These are phyloP conservation scores for Lactarius trivialis DNA, from an alignment of 768 basidiomycete species.

Conservation along the genomic window DNA sequence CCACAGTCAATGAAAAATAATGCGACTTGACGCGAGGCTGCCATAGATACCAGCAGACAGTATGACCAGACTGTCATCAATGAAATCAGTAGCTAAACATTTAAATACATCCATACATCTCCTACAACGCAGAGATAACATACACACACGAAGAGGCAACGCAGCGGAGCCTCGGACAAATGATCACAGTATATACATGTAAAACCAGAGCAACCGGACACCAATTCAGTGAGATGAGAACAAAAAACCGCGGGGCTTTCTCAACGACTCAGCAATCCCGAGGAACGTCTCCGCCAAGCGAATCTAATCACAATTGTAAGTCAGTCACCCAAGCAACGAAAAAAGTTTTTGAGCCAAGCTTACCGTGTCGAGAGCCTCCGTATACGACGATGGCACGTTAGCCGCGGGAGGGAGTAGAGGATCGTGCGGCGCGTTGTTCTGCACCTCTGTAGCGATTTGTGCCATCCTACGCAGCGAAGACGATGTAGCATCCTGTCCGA, in stretches of 20 bases:
- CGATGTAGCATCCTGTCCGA: constrained; percentile 36
- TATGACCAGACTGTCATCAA: no score
- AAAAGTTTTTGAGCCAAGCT: neutral
- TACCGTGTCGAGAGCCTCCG: constrained; percentile 33
- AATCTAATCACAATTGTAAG: constrained; percentile 33
- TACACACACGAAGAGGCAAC: neutral
- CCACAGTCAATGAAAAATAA: no score
- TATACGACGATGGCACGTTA: constrained; percentile 32
- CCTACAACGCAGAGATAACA: neutral
- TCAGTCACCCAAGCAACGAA: neutral
- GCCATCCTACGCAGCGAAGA: constrained; percentile 43
- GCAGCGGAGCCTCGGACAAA: neutral
- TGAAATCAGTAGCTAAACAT: neutral
- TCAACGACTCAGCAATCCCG: constrained; percentile 50
- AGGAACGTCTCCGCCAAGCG: constrained; percentile 53
- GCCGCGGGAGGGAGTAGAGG: constrained; percentile 24
- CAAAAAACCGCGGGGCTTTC: constrained; percentile 48
- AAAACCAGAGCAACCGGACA: neutral
- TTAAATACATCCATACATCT: neutral
- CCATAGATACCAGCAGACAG: no score
- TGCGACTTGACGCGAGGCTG: no score
- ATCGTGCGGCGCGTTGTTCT: constrained; percentile 40
- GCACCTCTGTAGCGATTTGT: constrained; percentile 42
- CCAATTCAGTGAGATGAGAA: constrained; percentile 1
- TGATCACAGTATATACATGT: neutral